These are phyloP conservation scores for Aspergillus sp. DNA, from an alignment of 2,329 filamentous ascomycete genomes.

Conservation along the genomic window DNA sequence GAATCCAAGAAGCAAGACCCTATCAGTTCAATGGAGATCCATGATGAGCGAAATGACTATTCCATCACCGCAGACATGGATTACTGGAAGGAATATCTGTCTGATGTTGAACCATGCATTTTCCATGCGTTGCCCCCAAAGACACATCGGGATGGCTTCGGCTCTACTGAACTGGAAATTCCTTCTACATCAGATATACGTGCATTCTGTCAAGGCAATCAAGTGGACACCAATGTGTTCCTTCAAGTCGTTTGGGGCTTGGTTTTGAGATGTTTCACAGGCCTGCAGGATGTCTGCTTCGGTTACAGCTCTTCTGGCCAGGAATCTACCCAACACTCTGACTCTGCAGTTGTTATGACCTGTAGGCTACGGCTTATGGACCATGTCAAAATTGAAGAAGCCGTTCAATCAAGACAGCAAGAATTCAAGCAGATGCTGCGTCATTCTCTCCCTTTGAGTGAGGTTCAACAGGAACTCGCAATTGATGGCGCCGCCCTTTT, in stretches of 20 bases:
- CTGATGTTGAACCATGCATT: conserved; percentile 46
- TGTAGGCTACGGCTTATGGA: conserved; percentile 28
- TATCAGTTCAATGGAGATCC: conserved; percentile 20
- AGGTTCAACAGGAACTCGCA: conserved; percentile 27
- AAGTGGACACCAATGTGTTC: conserved; percentile 22
- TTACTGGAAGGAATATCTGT: conserved; percentile 49
- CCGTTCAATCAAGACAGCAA: conserved; percentile 21
- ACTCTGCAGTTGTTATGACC: conserved; percentile 10
- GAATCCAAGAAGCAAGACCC: conserved; percentile 14
- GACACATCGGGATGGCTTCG: conserved; percentile 1
- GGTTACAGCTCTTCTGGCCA: conserved; percentile 37
- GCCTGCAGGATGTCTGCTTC: conserved; percentile 47
- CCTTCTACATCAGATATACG: conserved; percentile 23
- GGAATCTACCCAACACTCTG: conserved; percentile 38
- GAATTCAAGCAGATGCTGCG: conserved; percentile 19
- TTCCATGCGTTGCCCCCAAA: conserved; percentile 38
- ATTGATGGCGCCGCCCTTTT: conserved; percentile 26
- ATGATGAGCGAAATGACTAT: conserved; percentile 20
- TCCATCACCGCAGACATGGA: conserved; percentile 31
- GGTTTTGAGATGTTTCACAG: conserved; percentile 44
- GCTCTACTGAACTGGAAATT: conserved; percentile 10
- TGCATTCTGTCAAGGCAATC: conserved; percentile 21
- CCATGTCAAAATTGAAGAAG: conserved; percentile 20
- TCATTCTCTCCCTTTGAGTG: conserved; percentile 21
- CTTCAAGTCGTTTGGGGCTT: conserved; percentile 48